These are phyloP conservation scores for Colletotrichum cordylinicola DNA, from an alignment of 2,329 filamentous ascomycete species.

Conservation along the genomic window DNA sequence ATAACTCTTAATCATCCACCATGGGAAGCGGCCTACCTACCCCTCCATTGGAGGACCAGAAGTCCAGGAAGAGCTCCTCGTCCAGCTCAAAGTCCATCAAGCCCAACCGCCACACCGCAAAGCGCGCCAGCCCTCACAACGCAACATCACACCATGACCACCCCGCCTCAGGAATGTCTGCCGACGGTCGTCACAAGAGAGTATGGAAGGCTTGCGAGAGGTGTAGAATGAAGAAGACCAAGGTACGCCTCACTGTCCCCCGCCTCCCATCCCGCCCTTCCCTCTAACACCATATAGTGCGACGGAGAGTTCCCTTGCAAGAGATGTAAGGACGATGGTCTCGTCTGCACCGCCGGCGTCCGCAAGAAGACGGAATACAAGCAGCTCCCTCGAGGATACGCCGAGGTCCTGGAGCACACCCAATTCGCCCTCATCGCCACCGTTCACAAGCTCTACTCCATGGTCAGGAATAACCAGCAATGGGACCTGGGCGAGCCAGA, in stretches of 20 bases:
- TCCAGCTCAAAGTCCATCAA: constrained; percentile 52
- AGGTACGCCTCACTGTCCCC: constrained; percentile 46
- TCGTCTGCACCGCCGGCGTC: constrained; percentile 67
- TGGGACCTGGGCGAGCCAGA: constrained; percentile 71
- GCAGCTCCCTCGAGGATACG: constrained; percentile 68
- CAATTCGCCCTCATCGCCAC: constrained; percentile 69
- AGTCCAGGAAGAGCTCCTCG: constrained; percentile 43
- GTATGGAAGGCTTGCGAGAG: constrained; percentile 73
- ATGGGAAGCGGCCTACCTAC: constrained; percentile 60
- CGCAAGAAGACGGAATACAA: constrained; percentile 74
- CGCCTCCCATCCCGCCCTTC: background rate
- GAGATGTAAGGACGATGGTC: constrained; percentile 69
- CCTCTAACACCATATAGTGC: constrained; percentile 46
- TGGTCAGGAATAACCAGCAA: constrained; percentile 62
- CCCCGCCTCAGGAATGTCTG: constrained; percentile 38
- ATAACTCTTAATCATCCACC: constrained; percentile 26
- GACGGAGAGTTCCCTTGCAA: constrained; percentile 72
- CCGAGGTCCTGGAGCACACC: constrained; percentile 69
- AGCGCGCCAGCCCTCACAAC: constrained; percentile 51
- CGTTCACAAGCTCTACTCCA: constrained; percentile 69
- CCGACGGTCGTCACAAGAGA: constrained; percentile 65
- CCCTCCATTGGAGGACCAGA: constrained; percentile 56
- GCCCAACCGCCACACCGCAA: constrained; percentile 55
- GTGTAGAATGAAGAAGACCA: constrained; percentile 74
- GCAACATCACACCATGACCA: constrained; percentile 43